These are phyloP conservation scores for Gossypium schwendimanii DNA, from an alignment of 441 rosid species.

Conservation along the genomic window DNA sequence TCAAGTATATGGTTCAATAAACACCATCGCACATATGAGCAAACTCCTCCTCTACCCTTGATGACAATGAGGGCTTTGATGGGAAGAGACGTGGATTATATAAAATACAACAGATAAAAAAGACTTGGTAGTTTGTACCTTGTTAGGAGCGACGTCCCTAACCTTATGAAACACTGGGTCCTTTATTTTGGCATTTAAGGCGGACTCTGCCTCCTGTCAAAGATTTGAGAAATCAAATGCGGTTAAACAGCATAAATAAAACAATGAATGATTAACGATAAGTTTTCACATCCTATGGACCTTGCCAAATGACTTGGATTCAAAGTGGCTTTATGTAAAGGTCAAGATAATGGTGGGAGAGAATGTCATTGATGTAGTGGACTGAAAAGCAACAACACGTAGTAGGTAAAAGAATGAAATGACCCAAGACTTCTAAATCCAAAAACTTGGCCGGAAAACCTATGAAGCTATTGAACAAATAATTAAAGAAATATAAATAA, in stretches of 20 bases:
- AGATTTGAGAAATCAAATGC: neutral
- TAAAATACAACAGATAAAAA: neutral
- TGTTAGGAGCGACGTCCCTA: constrained; percentile 95
- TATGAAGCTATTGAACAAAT: neutral
- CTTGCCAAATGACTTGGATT: neutral
- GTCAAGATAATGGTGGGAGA: neutral
- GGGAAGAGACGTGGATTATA: neutral
- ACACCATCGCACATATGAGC: neutral
- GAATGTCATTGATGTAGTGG: neutral
- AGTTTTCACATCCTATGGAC: neutral
- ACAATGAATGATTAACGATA: neutral
- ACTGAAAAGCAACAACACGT: neutral
- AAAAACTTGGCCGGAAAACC: neutral
- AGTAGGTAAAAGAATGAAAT: neutral
- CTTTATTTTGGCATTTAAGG: constrained; percentile 45
- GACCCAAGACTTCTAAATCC: neutral
- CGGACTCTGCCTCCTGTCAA: constrained; percentile 63
- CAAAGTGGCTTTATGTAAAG: neutral
- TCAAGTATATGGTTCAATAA: neutral
- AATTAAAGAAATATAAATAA: neutral
- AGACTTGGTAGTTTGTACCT: constrained; percentile 34
- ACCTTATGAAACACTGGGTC: constrained; percentile 65
- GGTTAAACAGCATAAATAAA: neutral
- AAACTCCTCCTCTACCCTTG: neutral
- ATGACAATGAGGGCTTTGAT: neutral